Percentiles rank a stretch among this genome's conserved stretches.
phyloP scores from a whole-genome alignment of 2,329 filamentous ascomycete species.

The Dactylellina leptospora region DNA sequence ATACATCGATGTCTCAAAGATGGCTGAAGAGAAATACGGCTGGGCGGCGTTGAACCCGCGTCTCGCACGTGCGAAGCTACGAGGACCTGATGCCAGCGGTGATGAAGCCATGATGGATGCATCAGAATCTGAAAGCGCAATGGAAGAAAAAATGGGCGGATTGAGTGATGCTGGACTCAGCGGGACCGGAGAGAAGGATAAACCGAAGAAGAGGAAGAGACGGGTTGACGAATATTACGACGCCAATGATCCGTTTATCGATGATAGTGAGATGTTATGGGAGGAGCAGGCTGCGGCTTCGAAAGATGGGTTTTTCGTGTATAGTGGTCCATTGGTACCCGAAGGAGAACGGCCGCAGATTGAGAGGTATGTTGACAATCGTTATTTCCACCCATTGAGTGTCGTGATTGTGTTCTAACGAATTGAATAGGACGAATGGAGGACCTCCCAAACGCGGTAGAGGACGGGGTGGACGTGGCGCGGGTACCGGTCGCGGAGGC shows the following conservation, averaged over 20 bases:
- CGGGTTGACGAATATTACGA: slow-evolving; percentile 81
- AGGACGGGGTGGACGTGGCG: slow-evolving; percentile 62
- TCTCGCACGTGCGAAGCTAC: slow-evolving; percentile 84
- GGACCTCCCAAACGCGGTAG: slow-evolving; percentile 68
- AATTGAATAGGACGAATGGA: slow-evolving; percentile 72
- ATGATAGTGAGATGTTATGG: slow-evolving; percentile 94
- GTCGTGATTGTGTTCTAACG: slow-evolving; percentile 59
- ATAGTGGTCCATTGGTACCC: slow-evolving; percentile 87
- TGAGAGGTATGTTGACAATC: slow-evolving; percentile 65
- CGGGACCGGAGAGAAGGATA: slow-evolving; percentile 65
- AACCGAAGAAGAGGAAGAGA: slow-evolving; percentile 77
- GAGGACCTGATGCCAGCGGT: slow-evolving; percentile 82
- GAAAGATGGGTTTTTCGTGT: slow-evolving; percentile 97
- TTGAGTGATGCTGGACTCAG: slow-evolving; percentile 71
- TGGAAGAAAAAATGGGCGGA: slow-evolving; percentile 66
- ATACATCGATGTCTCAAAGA: slow-evolving; percentile 91
- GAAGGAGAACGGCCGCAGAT: slow-evolving; percentile 80
- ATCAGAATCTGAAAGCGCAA: slow-evolving; percentile 79
- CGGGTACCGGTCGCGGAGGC: slow-evolving; percentile 64
- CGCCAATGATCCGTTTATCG: slow-evolving; percentile 82
- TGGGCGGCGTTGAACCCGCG: slow-evolving; percentile 93
- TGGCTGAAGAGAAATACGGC: slow-evolving; percentile 92
- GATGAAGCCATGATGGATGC: slow-evolving; percentile 86
- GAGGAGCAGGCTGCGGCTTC: slow-evolving; percentile 93
- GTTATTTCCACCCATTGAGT: background rate